A percentile compares a stretch with the other conserved stretches of the same genome.
phyloP scores from a whole-genome alignment of 257 asterid genomes.

The Penstemon barbatus region DNA sequence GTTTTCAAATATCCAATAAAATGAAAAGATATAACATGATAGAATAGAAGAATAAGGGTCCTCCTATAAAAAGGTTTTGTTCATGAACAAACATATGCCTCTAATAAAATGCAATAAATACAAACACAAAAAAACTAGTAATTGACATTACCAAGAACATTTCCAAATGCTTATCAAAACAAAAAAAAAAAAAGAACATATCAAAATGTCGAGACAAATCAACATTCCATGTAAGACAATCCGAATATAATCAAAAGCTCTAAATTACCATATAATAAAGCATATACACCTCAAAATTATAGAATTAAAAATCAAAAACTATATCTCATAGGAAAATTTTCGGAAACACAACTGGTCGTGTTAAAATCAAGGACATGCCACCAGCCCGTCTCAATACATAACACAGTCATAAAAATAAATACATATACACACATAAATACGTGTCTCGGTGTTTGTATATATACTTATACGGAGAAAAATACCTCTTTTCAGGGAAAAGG shows the following conservation, averaged over 20 bases:
- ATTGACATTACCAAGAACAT: slow-evolving; percentile 28
- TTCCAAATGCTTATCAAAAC: not conserved
- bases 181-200: not conserved
- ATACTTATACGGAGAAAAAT: slow-evolving; percentile 5
- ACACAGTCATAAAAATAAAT: slow-evolving; percentile 5
- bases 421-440: not conserved
- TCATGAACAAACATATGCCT: not conserved
- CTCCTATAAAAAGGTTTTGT: not conserved
- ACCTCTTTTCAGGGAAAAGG: slow-evolving; percentile 22
- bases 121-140: slow-evolving; percentile 22
- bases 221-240: slow-evolving; percentile 19
- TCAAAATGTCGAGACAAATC: slow-evolving; percentile 19
- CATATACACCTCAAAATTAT: not conserved
- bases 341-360: not conserved
- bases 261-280: slow-evolving; percentile 14
- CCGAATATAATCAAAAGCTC: slow-evolving; percentile 21
- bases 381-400: not conserved
- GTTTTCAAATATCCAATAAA: not conserved
- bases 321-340: not conserved
- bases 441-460: not conserved
- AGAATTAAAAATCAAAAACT: no score
- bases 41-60: slow-evolving; percentile 17
- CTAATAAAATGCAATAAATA: slow-evolving; percentile 13
- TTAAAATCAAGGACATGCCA: not conserved
- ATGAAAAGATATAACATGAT: not conserved